Evolutionary conservation across 371 early-diverging fungal genomes (phyloP), one percentile per base, ranked within the genome.

Genomic region (Haplosporangium sp.): DNA sequence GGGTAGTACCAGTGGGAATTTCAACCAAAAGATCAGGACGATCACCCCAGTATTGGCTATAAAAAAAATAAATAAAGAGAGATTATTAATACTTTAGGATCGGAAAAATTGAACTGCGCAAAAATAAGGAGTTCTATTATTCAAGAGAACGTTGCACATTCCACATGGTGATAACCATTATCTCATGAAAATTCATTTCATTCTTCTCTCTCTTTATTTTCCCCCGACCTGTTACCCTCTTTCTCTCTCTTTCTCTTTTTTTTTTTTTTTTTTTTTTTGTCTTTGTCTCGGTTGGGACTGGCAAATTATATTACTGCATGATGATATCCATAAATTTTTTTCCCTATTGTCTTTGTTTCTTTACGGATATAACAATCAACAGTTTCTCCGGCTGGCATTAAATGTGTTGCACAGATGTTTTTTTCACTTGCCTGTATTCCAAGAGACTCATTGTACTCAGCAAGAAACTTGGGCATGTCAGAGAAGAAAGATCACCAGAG

Each of bases 391-490:
- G 20, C 27, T 27, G 27, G 27, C 1, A 27, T 27, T 9, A 55
- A 34, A 34, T 19, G 9, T 7, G 55, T 55, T 10, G 55, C 35
- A 55, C 55, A 59, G 9, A 0, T 1, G 27, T 27, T 27, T 27
- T 27, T 27, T 27, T 9, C 27, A 84, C 90, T 86, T 90, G 90
- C 92, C 92, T 90, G 83, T 94, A 94, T 78, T 94, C 95, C 40
- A 93, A 84, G 48, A 94, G 82, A 67, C 92, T 92, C 69, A 90
- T 89, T 66, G 93, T 92, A 59, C 90, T 92, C 69, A 94, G 85
- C 19, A 94, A 79, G 69, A 94, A 94, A 38, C 93, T 90, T 19
- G 95, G 95, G 70, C 93, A 93, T 4, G 94, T 94, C 66, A 94
- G 84, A 45, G 88, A 85, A 15, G 93, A 93, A 20, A 94, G 86